Base-by-base conservation (phyloP, 371 early-diverging fungal species). In the Rhizomucor miehei region DNA sequence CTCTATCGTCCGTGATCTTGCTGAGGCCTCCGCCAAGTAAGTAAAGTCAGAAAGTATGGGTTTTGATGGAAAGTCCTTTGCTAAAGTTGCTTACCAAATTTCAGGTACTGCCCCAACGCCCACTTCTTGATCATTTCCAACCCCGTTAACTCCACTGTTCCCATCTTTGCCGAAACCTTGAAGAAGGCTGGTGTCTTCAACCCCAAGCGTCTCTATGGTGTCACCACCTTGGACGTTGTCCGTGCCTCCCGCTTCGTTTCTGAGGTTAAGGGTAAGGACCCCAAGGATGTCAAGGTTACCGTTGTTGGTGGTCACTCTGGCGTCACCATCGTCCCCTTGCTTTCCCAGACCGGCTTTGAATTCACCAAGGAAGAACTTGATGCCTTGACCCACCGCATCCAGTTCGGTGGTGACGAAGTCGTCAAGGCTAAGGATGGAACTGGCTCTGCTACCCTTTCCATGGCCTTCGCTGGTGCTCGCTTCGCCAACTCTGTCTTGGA, bases 101-200 rank as follows among this genome's bases (percentile, higher is more conserved):
- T 13, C 56, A 90, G 89, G 74, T 61, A 86, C 87, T 93, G 91
- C 80, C 99, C 99, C 71, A 86, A 94, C 72, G 99, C 99, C 65
- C 88, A 90, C 85, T 70, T 97, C 74, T 80, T 89, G 51, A 87
- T 99, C 81, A 99, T 99, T 80, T 92, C 98, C 73, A 99, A 99
- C 92, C 99, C 99, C 45, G 99, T 99, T 74, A 99, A 99, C 92
- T 98, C 98, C 40, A 99, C 98, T 56, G 97, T 99, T 54, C 98
- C 99, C 60, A 98, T 99, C 70, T 92, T 93, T 60, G 90, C 95
- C 56, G 98, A 99, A 84, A 92, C 91, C 58, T 85, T 96, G 79
- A 97, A 97, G 88, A 86, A 89, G 80, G 83, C 83, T 66, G 91
- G 91, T 64, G 94, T 95, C 65, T 95, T 86, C 67, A 92, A 97